Evolutionary conservation across 2,329 filamentous ascomycete genomes (phyloP).

Genomic region (Paraphaeosphaeria minitans): DNA sequence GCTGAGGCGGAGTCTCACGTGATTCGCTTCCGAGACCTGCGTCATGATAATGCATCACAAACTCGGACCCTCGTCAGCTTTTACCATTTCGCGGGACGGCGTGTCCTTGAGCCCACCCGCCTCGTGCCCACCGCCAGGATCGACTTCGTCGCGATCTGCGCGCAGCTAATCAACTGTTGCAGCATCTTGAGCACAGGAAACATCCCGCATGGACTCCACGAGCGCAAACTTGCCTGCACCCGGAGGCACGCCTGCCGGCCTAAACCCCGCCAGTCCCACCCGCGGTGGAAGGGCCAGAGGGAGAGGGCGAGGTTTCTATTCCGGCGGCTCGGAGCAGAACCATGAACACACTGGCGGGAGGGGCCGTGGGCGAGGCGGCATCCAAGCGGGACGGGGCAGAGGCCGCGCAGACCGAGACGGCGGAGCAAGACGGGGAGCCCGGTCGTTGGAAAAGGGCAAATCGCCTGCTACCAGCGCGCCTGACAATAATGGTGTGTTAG

Average conservation of each 20-base stretch:
- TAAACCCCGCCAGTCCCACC: slow-evolving; percentile 33
- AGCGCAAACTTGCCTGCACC: slow-evolving; percentile 15
- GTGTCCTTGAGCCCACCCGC: not conserved
- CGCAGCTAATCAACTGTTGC: not conserved
- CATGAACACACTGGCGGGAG: slow-evolving; percentile 27
- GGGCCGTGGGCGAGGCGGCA: slow-evolving; percentile 45
- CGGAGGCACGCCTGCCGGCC: slow-evolving; percentile 26
- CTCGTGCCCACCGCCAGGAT: not conserved
- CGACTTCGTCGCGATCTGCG: not conserved
- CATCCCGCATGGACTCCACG: slow-evolving; percentile 44
- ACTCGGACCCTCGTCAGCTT: slow-evolving; percentile 5
- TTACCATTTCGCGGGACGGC: not conserved
- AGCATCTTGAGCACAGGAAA: not conserved
- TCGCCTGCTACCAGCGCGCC: slow-evolving; percentile 21
- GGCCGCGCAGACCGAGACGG: slow-evolving; percentile 42
- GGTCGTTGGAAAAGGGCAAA: slow-evolving; percentile 36
- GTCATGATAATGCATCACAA: slow-evolving; percentile 32
- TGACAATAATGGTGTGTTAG: slow-evolving; percentile 12
- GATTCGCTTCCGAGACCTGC: slow-evolving; percentile 35
- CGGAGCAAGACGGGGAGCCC: slow-evolving; percentile 33
- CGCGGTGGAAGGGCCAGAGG: slow-evolving; percentile 38
- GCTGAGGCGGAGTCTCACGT: slow-evolving; percentile 16
- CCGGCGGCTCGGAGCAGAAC: slow-evolving; percentile 23
- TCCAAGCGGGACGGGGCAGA: slow-evolving; percentile 38
- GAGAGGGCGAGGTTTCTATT: slow-evolving; percentile 33